Conservation (phyloP, 164 flowering plant species). For the Vitis amurensis region DNA sequence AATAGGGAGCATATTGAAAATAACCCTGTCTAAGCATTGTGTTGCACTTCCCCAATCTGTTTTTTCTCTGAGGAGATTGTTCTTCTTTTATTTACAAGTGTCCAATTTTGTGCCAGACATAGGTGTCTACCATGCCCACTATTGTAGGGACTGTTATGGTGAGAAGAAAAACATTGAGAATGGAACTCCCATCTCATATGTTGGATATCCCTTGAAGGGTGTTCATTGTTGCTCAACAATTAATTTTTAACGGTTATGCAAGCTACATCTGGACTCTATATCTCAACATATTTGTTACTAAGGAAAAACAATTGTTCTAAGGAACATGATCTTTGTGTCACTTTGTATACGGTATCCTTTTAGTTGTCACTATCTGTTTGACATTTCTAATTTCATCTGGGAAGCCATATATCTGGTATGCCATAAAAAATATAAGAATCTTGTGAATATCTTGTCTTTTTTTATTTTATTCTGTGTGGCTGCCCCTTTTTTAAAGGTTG, state of each 20-base stretch:
- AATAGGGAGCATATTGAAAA: too few species aligned
- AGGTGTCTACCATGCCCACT: background rate
- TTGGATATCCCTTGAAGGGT: slow-evolving; percentile 25
- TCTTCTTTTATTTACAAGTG: too few species aligned
- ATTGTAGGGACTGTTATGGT: slow-evolving; percentile 33
- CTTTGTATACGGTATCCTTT: background rate
- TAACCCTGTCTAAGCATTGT: too few species aligned
- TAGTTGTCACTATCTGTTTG: background rate
- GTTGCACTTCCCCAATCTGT: too few species aligned
- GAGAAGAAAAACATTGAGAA: slow-evolving; percentile 19
- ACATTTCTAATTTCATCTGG: too few species aligned
- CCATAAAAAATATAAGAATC: too few species aligned
- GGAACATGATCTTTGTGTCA: background rate
- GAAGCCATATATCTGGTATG: too few species aligned
- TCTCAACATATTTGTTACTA: background rate
- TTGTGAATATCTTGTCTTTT: too few species aligned
- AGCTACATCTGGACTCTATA: slow-evolving; percentile 36
- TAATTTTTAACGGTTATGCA: slow-evolving; percentile 7
- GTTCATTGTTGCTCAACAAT: slow-evolving; percentile 34
- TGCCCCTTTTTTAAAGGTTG: too few species aligned
- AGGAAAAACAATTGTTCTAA: too few species aligned
- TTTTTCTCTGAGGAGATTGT: too few species aligned
- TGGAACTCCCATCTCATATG: slow-evolving; percentile 14
- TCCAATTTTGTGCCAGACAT: background rate
- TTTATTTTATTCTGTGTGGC: too few species aligned